phyloP scores from a whole-genome alignment of 2,329 filamentous ascomycete species.

The Sclerotinia minor region DNA sequence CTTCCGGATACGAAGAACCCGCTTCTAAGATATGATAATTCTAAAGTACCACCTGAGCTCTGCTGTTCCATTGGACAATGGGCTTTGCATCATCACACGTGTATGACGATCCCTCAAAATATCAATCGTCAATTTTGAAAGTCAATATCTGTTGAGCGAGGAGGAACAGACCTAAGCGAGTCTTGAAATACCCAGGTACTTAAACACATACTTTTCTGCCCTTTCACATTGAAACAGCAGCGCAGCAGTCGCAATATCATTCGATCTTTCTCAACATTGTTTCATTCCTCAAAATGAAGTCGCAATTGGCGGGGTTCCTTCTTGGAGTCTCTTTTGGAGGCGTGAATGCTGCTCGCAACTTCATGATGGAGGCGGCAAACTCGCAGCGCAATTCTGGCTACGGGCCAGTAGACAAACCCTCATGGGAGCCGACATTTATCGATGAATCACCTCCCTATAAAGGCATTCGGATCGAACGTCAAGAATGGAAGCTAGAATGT shows the following conservation, averaged over 20 bases:
- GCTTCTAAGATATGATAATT: not conserved
- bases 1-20: not conserved
- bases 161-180: not conserved
- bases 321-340: constrained; percentile 11
- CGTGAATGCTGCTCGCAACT: constrained; percentile 1
- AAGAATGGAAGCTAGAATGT: constrained; percentile 10
- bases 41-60: not conserved
- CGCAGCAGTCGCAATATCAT: not conserved
- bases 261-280: not conserved
- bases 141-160: not conserved
- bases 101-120: not conserved
- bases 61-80: not conserved
- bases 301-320: not conserved
- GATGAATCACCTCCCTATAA: constrained; percentile 7
- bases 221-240: not conserved
- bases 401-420: constrained; percentile 6
- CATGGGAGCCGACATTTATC: constrained; percentile 3
- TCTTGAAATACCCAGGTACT: not conserved
- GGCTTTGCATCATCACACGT: not conserved
- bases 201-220: not conserved
- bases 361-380: constrained; percentile 7
- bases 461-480: not conserved
- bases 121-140: not conserved
- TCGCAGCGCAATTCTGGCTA: constrained; percentile 13
- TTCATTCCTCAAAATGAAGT: not conserved